These are phyloP conservation scores for Talaromyces sp. DNA, from an alignment of 2,329 filamentous ascomycete genomes.

Conservation along the genomic window DNA sequence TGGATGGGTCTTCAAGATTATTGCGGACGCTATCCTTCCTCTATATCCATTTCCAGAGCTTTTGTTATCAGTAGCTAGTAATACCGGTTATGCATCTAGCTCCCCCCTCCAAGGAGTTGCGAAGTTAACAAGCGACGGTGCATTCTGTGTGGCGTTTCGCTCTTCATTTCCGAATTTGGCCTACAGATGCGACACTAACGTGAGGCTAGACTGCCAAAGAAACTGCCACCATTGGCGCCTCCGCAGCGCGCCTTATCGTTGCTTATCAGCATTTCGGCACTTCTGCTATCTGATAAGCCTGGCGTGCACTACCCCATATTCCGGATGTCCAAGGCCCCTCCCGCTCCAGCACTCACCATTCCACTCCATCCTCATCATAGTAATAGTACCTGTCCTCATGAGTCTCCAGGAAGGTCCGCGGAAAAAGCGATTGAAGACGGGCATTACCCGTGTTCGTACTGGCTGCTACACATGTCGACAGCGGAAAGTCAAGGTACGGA, in stretches of 20 bases:
- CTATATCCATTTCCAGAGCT: constrained; percentile 3
- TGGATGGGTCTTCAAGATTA: not conserved
- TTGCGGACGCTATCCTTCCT: not conserved
- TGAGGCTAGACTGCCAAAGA: not conserved
- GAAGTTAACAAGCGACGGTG: not conserved
- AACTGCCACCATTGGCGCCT: not conserved
- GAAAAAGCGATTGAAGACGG: constrained; percentile 3
- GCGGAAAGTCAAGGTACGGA: constrained; percentile 6
- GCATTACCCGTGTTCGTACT: constrained; percentile 7
- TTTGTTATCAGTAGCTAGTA: not conserved
- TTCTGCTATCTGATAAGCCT: not conserved
- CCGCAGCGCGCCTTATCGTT: too few relatives aligned
- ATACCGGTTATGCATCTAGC: not conserved
- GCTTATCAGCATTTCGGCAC: too few relatives aligned
- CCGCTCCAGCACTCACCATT: not conserved
- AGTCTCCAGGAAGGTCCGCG: not conserved
- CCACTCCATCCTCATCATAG: not conserved
- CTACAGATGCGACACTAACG: not conserved
- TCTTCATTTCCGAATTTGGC: not conserved
- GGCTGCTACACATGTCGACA: constrained; percentile 8
- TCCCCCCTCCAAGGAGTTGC: not conserved
- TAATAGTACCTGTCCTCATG: not conserved
- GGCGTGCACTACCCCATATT: not conserved
- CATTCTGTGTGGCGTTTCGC: not conserved
- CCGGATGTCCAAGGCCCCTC: not conserved